Evolutionary conservation across 768 basidiomycete species (phyloP).

Genomic region (Suillus decipiens): DNA sequence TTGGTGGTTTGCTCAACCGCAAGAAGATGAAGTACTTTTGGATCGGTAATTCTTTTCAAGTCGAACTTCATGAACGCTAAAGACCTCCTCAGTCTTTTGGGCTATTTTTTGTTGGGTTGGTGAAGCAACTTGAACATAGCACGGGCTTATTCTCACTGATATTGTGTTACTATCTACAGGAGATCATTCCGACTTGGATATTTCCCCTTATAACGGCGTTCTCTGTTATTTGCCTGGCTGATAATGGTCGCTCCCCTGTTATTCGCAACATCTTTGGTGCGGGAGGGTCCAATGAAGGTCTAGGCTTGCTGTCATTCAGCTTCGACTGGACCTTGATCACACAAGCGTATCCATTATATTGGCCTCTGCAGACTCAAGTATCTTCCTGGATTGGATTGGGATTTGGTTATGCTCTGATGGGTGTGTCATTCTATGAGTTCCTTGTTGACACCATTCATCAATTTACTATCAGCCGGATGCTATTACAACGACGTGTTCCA

Average conservation of each 20-base stretch:
- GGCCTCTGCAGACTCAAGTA: constrained; percentile 54
- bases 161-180: constrained; percentile 4
- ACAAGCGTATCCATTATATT: constrained; percentile 54
- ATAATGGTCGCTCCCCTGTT: constrained; percentile 46
- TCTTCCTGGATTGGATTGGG: constrained; percentile 17
- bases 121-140: neutral
- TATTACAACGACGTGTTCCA: constrained; percentile 46
- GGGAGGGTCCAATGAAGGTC: constrained; percentile 53
- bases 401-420: constrained; percentile 28
- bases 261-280: constrained; percentile 45
- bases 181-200: constrained; percentile 19
- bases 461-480: constrained; percentile 8
- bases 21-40: constrained; percentile 57
- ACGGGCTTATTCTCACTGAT: neutral
- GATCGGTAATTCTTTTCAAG: constrained; percentile 39
- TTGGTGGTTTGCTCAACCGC: constrained; percentile 48
- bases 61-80: neutral
- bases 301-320: constrained; percentile 48
- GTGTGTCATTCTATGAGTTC: constrained; percentile 27
- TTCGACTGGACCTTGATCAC: constrained; percentile 56
- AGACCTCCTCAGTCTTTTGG: constrained; percentile 33
- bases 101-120: constrained; percentile 51
- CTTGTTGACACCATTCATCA: neutral
- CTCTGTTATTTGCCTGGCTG: constrained; percentile 49
- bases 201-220: constrained; percentile 46